Conservation (phyloP, 495 filamentous ascomycete species). For the Bombardia bombarda region DNA sequence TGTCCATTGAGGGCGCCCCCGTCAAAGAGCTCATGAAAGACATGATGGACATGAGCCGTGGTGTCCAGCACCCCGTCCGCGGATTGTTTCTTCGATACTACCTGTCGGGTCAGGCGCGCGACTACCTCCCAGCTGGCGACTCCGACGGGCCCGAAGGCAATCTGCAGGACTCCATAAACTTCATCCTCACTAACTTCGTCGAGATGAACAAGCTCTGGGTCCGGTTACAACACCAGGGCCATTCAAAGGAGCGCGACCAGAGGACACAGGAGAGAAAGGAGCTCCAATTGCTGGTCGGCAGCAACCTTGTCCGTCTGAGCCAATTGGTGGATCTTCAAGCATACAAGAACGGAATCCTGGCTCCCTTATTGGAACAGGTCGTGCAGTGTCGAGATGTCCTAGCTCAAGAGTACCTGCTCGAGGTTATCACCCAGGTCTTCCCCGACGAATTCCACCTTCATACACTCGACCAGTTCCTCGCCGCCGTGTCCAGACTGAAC, state of each 20-base stretch:
- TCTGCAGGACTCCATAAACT: slow-evolving; percentile 93
- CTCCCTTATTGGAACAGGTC: slow-evolving; percentile 87
- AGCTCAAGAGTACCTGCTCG: slow-evolving; percentile 93
- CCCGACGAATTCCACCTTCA: slow-evolving; percentile 97
- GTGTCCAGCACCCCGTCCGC: slow-evolving; percentile 92
- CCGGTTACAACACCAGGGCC: slow-evolving; percentile 91
- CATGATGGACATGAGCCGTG: slow-evolving; percentile 99
- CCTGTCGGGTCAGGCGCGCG: slow-evolving; percentile 84
- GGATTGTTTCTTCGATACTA: slow-evolving; percentile 95
- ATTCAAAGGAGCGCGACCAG: slow-evolving; percentile 87
- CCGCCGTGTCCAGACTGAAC: slow-evolving; percentile 82
- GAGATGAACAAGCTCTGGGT: slow-evolving; percentile 99
- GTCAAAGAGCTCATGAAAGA: slow-evolving; percentile 99
- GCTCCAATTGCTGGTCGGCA: slow-evolving; percentile 89
- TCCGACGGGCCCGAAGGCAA: slow-evolving; percentile 95
- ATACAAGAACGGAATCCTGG: slow-evolving; percentile 86
- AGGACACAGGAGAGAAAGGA: slow-evolving; percentile 92
- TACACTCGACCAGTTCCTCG: slow-evolving; percentile 88
- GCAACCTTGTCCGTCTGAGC: slow-evolving; percentile 89
- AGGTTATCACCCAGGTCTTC: slow-evolving; percentile 98
- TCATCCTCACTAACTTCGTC: slow-evolving; percentile 96
- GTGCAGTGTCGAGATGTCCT: slow-evolving; percentile 96
- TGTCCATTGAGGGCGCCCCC: slow-evolving; percentile 95
- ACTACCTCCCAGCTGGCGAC: slow-evolving; percentile 71
- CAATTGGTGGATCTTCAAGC: slow-evolving; percentile 90